Evolutionary conservation across 768 basidiomycete genomes (phyloP), one percentile per base, ranked within the genome.

Genomic region (Chlorophyllum brunneum): DNA sequence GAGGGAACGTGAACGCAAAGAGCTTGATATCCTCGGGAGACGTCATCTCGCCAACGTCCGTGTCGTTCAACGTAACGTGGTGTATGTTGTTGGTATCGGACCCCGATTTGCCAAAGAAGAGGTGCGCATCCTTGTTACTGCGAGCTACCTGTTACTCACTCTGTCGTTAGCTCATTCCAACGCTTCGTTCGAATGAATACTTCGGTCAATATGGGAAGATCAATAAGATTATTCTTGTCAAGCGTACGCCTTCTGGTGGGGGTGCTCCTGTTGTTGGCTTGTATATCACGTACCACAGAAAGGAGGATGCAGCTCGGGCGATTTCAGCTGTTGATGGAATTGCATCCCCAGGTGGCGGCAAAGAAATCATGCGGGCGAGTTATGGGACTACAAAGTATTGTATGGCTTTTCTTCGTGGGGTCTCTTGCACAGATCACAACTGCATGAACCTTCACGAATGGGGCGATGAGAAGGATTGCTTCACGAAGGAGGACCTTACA

Each of bases 201-300:
- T 98, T 98, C 65, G 97, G 97, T 8, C 94, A 97, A 65, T 99
- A 98, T 68, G 97, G 97, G 60, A 98, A 95, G 74, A 98, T 99
- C 59, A 83, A 87, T 37, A 95, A 95, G 73, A 92, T 99, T 42
- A 76, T 98, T 48, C 80, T 99, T 26, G 86, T 92, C 44, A 98
- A 98, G 68, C 86, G 95, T 33, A 87, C 85, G 4, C 76, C 85
- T 3, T 82, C 89, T 7, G 86, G 83, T 38, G 83, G 82, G 42
- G 80, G 80, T 51, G 80, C 77, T 13, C 86, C 86, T 42, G 84
- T 86, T 40, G 81, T 95, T 31, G 95, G 95, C n/a, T 75, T 99
- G 37, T 98, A 98, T 68, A 93, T 99, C 68, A 95, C 95, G 9
- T 99, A 94, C 65, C 81, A 95, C 62, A 81, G 94, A 15, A 82